Evolutionary conservation across 345 rosid species (phyloP), one percentile per base, ranked within the genome.

Genomic region (Leavenworthia alabamica): DNA sequence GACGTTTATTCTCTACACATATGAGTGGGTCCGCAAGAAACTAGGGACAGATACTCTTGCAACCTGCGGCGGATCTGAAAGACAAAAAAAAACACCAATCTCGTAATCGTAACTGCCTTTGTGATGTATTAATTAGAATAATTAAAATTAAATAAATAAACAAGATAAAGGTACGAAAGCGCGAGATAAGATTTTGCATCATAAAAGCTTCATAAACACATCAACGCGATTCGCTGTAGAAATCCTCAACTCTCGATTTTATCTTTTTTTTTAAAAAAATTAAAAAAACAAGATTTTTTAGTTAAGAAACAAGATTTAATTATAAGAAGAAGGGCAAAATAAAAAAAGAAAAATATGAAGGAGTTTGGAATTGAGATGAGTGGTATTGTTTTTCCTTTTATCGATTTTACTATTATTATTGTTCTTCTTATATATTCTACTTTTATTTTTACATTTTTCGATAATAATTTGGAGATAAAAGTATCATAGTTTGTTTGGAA

Each of bases 201-300:
- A 24, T 55, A 46, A 24, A 62, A 46, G 36, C 35, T 40, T 64
- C 62, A 57, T 72, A 72, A 64, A 65, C 50, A 71, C 60, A 71
- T 71, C 71, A 71, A 71, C 66, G 50, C 56, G 75, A 72, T 64
- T 72, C 71, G 67, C 71, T 64, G 71, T 72, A 49, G 66, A 65
- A 65, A 64, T 16, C 46, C 51, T 62, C 71, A 26, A 64, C 61
- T 64, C 19, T 49, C 70, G 52, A 63, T 32, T 15, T 56, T 71
- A 47, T 32, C 6, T n/a, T 56, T 71, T 56, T 32, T 8, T n/a
- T 26, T 5, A 7, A 3, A 22, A 4, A 9, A 13, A 3, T 11
- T 5, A 11, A 7, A 17, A 24, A 55, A 70, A 54, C 17, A 54
- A 36, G 12, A 3, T 29, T 41, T 49, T 9, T 8, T 31, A 24